Conservation (phyloP, 257 asterid species). For the Hygrophila difformis region DNA sequence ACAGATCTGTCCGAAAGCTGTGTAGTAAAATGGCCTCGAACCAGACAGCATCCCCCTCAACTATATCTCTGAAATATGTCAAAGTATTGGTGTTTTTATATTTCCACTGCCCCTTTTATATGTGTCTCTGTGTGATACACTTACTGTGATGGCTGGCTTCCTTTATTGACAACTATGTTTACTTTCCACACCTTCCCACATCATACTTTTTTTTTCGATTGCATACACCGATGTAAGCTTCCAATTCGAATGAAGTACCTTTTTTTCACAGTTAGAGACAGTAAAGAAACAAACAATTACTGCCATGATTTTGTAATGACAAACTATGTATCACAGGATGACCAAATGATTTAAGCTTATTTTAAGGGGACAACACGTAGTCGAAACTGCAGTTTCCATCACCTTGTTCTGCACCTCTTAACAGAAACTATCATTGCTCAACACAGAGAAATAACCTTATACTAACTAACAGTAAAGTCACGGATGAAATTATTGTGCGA, state of each 20-base stretch:
- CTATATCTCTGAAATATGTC: conserved; percentile 16
- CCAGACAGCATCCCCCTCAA: conserved; percentile 52
- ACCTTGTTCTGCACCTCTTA: conserved; percentile 1
- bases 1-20: too few species aligned
- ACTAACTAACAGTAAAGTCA: conserved; percentile 3
- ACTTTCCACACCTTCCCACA: conserved; percentile 17
- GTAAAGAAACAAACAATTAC: too few species aligned
- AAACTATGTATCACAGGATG: too few species aligned
- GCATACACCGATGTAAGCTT: too few species aligned
- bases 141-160: background rate
- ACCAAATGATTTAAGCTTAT: too few species aligned
- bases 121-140: too few species aligned
- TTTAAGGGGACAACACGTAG: too few species aligned
- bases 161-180: conserved; percentile 19
- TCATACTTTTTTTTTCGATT: conserved; percentile 34
- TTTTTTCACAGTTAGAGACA: too few species aligned
- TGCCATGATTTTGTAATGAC: too few species aligned
- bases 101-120: too few species aligned
- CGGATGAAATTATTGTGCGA: conserved; percentile 15
- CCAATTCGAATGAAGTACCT: too few species aligned
- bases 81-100: background rate
- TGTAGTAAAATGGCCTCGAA: conserved; percentile 29
- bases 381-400: background rate
- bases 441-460: conserved; percentile 1
- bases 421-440: conserved; percentile 9